Base-by-base conservation (phyloP, 2,329 filamentous ascomycete species). In the Arthrobotrys pseudoclavata region DNA sequence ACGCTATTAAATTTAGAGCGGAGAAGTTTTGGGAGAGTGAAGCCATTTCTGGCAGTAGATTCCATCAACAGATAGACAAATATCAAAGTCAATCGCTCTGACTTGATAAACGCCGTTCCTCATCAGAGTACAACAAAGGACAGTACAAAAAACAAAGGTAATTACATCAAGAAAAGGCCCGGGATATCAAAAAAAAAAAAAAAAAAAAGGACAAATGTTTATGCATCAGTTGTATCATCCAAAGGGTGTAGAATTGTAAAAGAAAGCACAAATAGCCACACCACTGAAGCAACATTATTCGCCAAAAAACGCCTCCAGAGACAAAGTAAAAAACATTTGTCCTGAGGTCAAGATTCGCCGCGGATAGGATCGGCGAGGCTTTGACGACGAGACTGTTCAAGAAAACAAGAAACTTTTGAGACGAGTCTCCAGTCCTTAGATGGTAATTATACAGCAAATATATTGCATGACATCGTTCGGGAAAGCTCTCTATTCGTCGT, bases 121-220 rank as follows among this genome's bases (percentile, higher is more conserved):
- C 18, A 42, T 42, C 55, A 60, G 20, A 60, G 20, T 34, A 62
- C 3, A 31, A 31, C 3, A 34, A 20, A 63, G 29, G 60, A 48
- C 15, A 66, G 34, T 68, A 68, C 63, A 45, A 57, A 26, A n/a
- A 42, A 13, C 20, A 48, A 45, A 66, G 26, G 26, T 12, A 69
- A 42, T 37, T 50, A 63, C 15, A 37, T 37, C 29, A 57, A 52
- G 26, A 26, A 37, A 67, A 60, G 42, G 22, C 57, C 60, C 26
- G 60, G 72, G 72, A 77, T 77, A 77, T 77, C 74, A 76, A 67
- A 18, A 63, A 50, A n/a, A 15, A 15, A 24, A 18, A 22, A 50
- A 15, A 18, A 42, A 53, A 53, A 13, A 29, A n/a, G n/a, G n/a
- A n/a, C n/a, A n/a, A n/a, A n/a, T n/a, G 60, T 72, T 72, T 72